Percentiles rank a stretch among this genome's conserved stretches.
Evolutionary conservation across 1,284 basidiomycete species (phyloP).

Genomic region (Ganoderma lucidum): DNA sequence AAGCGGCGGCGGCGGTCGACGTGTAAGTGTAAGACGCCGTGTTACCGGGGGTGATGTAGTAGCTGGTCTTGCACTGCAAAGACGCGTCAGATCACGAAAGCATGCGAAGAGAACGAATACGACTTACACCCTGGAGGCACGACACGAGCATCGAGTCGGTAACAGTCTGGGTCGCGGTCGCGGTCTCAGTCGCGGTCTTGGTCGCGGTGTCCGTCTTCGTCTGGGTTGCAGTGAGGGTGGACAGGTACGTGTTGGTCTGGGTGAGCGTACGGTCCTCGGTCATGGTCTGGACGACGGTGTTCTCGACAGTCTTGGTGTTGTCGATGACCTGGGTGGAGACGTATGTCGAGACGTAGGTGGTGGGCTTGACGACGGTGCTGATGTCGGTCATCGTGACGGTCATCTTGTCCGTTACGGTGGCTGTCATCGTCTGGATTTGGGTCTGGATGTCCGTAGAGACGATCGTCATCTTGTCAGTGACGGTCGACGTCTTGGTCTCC

Average conservation of each 20-base stretch:
- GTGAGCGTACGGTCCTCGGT: slow-evolving; percentile 42
- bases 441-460: slow-evolving; percentile 53
- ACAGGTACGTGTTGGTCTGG: slow-evolving; percentile 34
- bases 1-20: slow-evolving; percentile 26
- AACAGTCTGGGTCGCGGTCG: slow-evolving; percentile 47
- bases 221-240: slow-evolving; percentile 30
- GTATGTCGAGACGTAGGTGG: slow-evolving; percentile 62
- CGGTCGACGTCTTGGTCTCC: slow-evolving; percentile 39
- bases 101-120: neutral
- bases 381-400: slow-evolving; percentile 42
- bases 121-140: slow-evolving; percentile 59
- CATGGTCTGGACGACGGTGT: slow-evolving; percentile 41
- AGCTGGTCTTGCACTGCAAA: slow-evolving; percentile 63
- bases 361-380: slow-evolving; percentile 46
- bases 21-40: slow-evolving; percentile 59
- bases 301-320: slow-evolving; percentile 48
- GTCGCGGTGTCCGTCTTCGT: slow-evolving; percentile 50
- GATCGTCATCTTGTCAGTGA: slow-evolving; percentile 38
- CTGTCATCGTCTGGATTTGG: slow-evolving; percentile 43
- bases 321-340: slow-evolving; percentile 67
- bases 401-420: slow-evolving; percentile 40
- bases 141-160: slow-evolving; percentile 59
- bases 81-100: slow-evolving; percentile 11
- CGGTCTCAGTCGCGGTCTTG: slow-evolving; percentile 33
- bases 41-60: slow-evolving; percentile 60